A percentile compares a stretch with the other conserved stretches of the same genome.
Conservation (phyloP, 129 eudicot species). For the Daucus carota region DH1_v3.0 NC_030381.2:36336501-36337000, state of each 20-base stretch:
- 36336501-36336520: conserved; percentile 74
- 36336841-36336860: neutral
- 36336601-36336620: conserved; percentile 28
- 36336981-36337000: conserved; percentile 9
- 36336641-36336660: conserved; percentile 33
- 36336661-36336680: conserved; percentile 45
- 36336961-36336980: conserved; percentile 11
- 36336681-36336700: conserved; percentile 35
- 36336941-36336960: conserved; percentile 4
- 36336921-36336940: conserved; percentile 15
- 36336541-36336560: conserved; percentile 30
- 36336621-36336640: conserved; percentile 49
- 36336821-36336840: conserved; percentile 17
- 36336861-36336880: neutral
- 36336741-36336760: conserved; percentile 16
- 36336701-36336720: neutral
- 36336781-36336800: conserved; percentile 72
- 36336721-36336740: conserved; percentile 1
- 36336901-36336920: conserved; percentile 6
- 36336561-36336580: conserved; percentile 65
- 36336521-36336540: conserved; percentile 62
- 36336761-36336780: conserved; percentile 35
- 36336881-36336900: neutral
- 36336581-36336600: conserved; percentile 40
- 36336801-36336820: conserved; percentile 63